These are phyloP conservation scores for Fusarium buxicola DNA, from an alignment of 2,329 filamentous ascomycete genomes.

Conservation along the genomic window DNA sequence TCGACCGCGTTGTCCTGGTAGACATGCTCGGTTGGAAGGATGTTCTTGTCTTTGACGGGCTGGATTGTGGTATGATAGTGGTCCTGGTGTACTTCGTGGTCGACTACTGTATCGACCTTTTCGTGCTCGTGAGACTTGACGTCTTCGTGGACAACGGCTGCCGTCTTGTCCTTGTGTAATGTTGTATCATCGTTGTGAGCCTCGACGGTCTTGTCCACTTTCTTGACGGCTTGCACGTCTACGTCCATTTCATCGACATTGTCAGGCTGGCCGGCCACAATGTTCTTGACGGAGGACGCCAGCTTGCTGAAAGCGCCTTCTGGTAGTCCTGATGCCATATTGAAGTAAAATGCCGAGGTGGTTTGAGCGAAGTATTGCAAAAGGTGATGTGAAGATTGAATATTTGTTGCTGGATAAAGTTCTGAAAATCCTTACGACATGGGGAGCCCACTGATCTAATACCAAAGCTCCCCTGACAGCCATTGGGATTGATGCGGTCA, in stretches of 20 bases:
- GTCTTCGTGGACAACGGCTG: constrained; percentile 23
- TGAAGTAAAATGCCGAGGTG: background rate
- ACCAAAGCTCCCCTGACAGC: background rate
- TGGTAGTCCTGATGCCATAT: constrained; percentile 20
- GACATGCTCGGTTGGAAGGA: constrained; percentile 26
- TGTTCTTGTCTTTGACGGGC: constrained; percentile 30
- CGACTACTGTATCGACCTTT: constrained; percentile 23
- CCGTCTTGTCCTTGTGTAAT: constrained; percentile 24
- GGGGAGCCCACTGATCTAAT: background rate
- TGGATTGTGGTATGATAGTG: constrained; percentile 31
- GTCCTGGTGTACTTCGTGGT: constrained; percentile 28
- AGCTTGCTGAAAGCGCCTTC: constrained; percentile 16
- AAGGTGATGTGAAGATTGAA: background rate
- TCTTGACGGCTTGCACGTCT: constrained; percentile 11
- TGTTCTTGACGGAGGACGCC: constrained; percentile 22
- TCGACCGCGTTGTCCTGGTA: constrained; percentile 28
- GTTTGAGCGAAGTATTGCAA: background rate
- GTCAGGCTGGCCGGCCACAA: constrained; percentile 11
- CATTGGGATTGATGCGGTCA: constrained; percentile 17
- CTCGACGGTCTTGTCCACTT: constrained; percentile 24
- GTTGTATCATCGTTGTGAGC: constrained; percentile 14
- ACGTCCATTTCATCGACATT: constrained; percentile 3
- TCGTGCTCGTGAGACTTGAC: constrained; percentile 33
- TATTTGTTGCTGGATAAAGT: background rate
- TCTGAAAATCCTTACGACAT: background rate